phyloP scores from a whole-genome alignment of 306 rosid species.

The Rosa rugosa region DNA sequence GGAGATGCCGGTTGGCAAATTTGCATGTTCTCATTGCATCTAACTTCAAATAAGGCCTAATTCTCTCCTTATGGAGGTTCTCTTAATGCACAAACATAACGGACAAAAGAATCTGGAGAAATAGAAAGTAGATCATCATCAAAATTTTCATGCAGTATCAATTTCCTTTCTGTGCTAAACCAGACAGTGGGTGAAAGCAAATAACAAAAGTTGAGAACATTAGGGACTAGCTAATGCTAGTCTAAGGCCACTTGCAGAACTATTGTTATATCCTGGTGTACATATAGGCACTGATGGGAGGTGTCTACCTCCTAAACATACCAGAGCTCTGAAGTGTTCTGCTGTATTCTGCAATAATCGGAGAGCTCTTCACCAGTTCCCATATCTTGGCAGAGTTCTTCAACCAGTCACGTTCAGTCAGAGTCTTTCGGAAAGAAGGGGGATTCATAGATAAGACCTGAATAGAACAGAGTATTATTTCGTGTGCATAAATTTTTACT shows the following conservation, averaged over 20 bases:
- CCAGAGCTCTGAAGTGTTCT: slow-evolving; percentile 71
- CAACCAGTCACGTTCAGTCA: slow-evolving; percentile 90
- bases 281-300: not conserved
- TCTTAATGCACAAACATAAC: not conserved
- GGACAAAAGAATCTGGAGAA: not conserved
- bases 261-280: not conserved
- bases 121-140: not conserved
- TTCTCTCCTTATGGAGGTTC: not conserved
- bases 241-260: not conserved
- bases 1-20: not conserved
- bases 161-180: not conserved
- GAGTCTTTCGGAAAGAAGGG: slow-evolving; percentile 57
- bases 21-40: not conserved
- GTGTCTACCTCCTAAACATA: slow-evolving; percentile 60
- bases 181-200: not conserved
- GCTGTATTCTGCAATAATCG: slow-evolving; percentile 62
- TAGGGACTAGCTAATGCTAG: not conserved
- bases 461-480: not conserved
- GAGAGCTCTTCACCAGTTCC: slow-evolving; percentile 76
- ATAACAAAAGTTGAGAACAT: not conserved
- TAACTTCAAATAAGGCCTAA: not conserved
- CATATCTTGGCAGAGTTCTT: slow-evolving; percentile 83
- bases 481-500: not conserved
- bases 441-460: slow-evolving; percentile 73
- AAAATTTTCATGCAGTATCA: not conserved